Percentiles rank a stretch among this genome's conserved stretches.
These are phyloP conservation scores for Tilletia indica DNA, from an alignment of 1,284 basidiomycete genomes.

Conservation along the genomic window DNA sequence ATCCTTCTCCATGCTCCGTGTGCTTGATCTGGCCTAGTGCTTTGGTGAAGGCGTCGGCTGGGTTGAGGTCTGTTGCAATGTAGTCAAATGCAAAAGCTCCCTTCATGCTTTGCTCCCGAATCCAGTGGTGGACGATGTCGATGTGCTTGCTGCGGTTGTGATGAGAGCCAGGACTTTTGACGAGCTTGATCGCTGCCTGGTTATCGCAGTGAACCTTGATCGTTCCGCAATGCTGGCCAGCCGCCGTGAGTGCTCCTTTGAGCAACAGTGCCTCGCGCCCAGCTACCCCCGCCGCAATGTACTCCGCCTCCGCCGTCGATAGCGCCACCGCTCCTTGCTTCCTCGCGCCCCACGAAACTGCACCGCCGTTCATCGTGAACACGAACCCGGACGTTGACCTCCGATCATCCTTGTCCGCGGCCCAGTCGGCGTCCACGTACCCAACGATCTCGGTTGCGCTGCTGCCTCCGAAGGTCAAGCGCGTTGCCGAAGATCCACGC, in stretches of 20 bases:
- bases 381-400: slow-evolving; percentile 24
- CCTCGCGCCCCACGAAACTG: slow-evolving; percentile 19
- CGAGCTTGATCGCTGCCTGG: not conserved
- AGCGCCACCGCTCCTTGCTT: slow-evolving; percentile 22
- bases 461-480: not conserved
- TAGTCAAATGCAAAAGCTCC: not conserved
- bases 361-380: slow-evolving; percentile 17
- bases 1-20: not conserved
- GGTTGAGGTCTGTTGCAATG: not conserved
- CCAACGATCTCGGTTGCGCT: not conserved
- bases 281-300: slow-evolving; percentile 17
- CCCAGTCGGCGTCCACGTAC: slow-evolving; percentile 26
- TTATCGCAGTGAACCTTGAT: slow-evolving; percentile 11
- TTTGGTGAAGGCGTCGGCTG: slow-evolving; percentile 18
- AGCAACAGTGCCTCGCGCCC: slow-evolving; percentile 14
- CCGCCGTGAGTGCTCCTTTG: not conserved
- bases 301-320: slow-evolving; percentile 26
- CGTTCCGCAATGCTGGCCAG: not conserved
- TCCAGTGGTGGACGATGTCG: slow-evolving; percentile 11
- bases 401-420: slow-evolving; percentile 18
- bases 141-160: slow-evolving; percentile 17
- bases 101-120: slow-evolving; percentile 1
- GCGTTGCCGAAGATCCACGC: not conserved
- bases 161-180: not conserved
- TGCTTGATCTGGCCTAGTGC: not conserved